A percentile compares a stretch with the other conserved stretches of the same genome.
phyloP scores from a whole-genome alignment of 768 basidiomycete species.

The Leccinum longicurvipes region DNA sequence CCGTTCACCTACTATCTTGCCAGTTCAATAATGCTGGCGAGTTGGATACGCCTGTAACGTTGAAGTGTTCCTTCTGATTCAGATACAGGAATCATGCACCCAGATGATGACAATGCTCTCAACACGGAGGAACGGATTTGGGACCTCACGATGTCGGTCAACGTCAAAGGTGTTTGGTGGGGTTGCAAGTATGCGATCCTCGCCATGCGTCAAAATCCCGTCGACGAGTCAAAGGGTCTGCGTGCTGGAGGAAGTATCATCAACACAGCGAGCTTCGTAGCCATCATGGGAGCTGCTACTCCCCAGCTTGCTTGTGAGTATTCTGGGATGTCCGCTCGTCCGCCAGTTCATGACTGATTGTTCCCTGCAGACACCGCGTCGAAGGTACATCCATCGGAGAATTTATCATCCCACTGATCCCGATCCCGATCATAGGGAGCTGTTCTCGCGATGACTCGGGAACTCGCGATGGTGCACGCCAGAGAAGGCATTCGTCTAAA shows the following conservation, averaged over 20 bases:
- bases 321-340: not conserved
- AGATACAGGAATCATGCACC: conserved; percentile 90
- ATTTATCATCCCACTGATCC: conserved; percentile 2
- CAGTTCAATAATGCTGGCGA: conserved; percentile 93
- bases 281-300: conserved; percentile 92
- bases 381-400: conserved; percentile 54
- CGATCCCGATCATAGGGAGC: conserved; percentile 58
- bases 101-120: conserved; percentile 89
- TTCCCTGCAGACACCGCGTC: conserved; percentile 78
- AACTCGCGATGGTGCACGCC: conserved; percentile 97
- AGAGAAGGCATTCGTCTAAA: conserved; percentile 96
- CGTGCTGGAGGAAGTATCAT: conserved; percentile 88
- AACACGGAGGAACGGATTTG: conserved; percentile 97
- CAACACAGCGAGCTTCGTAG: conserved; percentile 97
- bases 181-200: conserved; percentile 97
- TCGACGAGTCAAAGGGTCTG: conserved; percentile 76
- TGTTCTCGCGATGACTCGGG: conserved; percentile 97
- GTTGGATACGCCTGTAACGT: conserved; percentile 7
- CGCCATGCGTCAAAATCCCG: conserved; percentile 92
- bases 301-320: conserved; percentile 90
- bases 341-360: conserved; percentile 1
- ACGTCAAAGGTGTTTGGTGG: conserved; percentile 99
- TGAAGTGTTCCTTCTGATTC: not conserved
- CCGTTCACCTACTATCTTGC: conserved; percentile 3
- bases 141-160: conserved; percentile 91